A percentile compares a stretch with the other conserved stretches of the same genome.
phyloP scores from a whole-genome alignment of 805 yeast genomes.

The Priceomyces haplophilus region DNA sequence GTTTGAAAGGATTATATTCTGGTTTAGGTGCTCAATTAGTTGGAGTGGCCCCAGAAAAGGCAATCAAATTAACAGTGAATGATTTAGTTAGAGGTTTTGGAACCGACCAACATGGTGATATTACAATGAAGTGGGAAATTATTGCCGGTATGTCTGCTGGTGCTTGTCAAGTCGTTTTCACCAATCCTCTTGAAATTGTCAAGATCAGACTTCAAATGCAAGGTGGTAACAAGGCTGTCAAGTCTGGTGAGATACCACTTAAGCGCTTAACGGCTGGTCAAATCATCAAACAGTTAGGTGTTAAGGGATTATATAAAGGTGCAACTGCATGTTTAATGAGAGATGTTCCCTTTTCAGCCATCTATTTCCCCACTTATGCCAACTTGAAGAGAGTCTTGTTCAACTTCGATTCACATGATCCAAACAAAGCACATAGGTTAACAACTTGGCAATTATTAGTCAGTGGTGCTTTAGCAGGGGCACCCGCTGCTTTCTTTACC shows the following conservation, averaged over 20 bases:
- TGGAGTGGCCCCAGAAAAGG: conserved; percentile 98
- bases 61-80: conserved; percentile 91
- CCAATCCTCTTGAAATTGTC: conserved; percentile 94
- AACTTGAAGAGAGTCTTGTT: conserved; percentile 82
- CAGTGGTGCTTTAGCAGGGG: conserved; percentile 94
- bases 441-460: conserved; percentile 79
- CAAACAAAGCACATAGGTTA: conserved; percentile 55
- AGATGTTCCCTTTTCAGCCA: conserved; percentile 95
- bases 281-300: conserved; percentile 75
- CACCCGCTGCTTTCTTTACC: conserved; percentile 95
- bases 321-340: conserved; percentile 86
- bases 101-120: conserved; percentile 41
- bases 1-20: conserved; percentile 80
- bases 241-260: conserved; percentile 40
- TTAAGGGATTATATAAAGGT: conserved; percentile 87
- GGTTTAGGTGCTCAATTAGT: conserved; percentile 92
- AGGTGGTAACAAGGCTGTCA: conserved; percentile 32
- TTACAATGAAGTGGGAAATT: conserved; percentile 62
- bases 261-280: conserved; percentile 56
- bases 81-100: conserved; percentile 79
- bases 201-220: conserved; percentile 93
- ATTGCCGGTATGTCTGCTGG: conserved; percentile 94
- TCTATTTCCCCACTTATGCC: conserved; percentile 95
- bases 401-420: conserved; percentile 72
- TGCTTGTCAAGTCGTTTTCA: conserved; percentile 92